phyloP scores from a whole-genome alignment of 1,139 yeast genomes.

The Protomyces inundatus region DNA sequence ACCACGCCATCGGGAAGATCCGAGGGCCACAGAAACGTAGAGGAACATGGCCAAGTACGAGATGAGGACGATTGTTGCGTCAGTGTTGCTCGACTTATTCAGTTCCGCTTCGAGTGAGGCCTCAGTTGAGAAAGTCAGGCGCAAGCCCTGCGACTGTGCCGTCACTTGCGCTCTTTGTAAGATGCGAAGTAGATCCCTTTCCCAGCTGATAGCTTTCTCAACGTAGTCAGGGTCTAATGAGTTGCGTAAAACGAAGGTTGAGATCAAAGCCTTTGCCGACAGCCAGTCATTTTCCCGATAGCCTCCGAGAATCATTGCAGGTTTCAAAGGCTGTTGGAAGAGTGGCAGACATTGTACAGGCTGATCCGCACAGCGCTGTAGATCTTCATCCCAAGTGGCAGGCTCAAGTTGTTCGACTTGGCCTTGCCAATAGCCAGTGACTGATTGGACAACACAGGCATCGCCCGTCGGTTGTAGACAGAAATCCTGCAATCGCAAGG shows the following conservation, averaged over 20 bases:
- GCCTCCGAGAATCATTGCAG: constrained; percentile 56
- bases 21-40: constrained; percentile 79
- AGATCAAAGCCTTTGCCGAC: constrained; percentile 63
- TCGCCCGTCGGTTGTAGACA: constrained; percentile 81
- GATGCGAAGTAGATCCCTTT: constrained; percentile 53
- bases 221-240: constrained; percentile 46
- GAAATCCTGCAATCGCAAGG: constrained; percentile 48
- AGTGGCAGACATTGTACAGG: constrained; percentile 88
- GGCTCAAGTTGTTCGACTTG: constrained; percentile 50
- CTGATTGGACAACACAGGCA: constrained; percentile 81
- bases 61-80: constrained; percentile 59
- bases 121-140: constrained; percentile 73
- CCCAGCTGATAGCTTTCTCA: constrained; percentile 57
- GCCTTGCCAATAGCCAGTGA: constrained; percentile 81
- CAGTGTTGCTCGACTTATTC: constrained; percentile 75
- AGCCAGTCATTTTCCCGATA: constrained; percentile 49
- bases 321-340: constrained; percentile 83
- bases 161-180: constrained; percentile 46
- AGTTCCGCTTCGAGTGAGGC: constrained; percentile 77
- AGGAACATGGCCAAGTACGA: constrained; percentile 87
- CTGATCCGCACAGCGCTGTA: constrained; percentile 60
- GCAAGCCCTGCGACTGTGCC: constrained; percentile 47
- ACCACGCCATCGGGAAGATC: constrained; percentile 39
- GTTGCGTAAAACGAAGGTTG: constrained; percentile 59
- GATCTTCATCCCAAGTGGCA: constrained; percentile 50